A percentile compares a stretch with the other conserved stretches of the same genome.
phyloP scores from a whole-genome alignment of 225 moss, liverwort and hornwort species.

The Anthoceros angustus region DNA sequence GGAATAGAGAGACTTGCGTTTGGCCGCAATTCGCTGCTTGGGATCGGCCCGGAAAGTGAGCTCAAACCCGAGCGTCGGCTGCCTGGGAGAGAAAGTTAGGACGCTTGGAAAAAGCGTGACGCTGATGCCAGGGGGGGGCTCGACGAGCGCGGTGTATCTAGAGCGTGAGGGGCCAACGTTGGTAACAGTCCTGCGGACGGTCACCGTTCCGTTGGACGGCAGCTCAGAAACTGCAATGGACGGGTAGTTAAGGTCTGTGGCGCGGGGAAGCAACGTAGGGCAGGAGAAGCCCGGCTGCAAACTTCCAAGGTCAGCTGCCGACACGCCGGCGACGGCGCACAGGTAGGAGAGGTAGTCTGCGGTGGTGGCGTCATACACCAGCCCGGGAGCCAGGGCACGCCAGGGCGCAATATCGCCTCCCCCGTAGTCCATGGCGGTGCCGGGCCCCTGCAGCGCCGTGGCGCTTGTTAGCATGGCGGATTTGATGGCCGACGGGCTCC shows the following conservation, averaged over 20 bases:
- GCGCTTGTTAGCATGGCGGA: slow-evolving; percentile 44
- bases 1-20: slow-evolving; percentile 7
- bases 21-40: background rate
- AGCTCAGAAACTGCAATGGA: slow-evolving; percentile 27
- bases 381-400: slow-evolving; percentile 33
- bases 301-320: background rate
- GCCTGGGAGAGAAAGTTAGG: slow-evolving; percentile 19
- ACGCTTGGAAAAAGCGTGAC: slow-evolving; percentile 16
- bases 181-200: slow-evolving; percentile 29
- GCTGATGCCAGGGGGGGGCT: slow-evolving; percentile 17
- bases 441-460: slow-evolving; percentile 16
- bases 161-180: slow-evolving; percentile 26
- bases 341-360: slow-evolving; percentile 33
- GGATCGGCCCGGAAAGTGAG: slow-evolving; percentile 18
- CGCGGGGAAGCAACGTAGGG: slow-evolving; percentile 15
- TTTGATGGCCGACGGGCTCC: slow-evolving; percentile 43
- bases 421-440: slow-evolving; percentile 23
- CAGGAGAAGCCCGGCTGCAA: slow-evolving; percentile 23
- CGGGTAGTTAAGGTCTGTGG: slow-evolving; percentile 46
- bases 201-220: slow-evolving; percentile 7
- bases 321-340: slow-evolving; percentile 32
- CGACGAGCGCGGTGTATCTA: slow-evolving; percentile 17
- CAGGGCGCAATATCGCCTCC: slow-evolving; percentile 43
- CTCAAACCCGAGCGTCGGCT: slow-evolving; percentile 18
- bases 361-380: slow-evolving; percentile 31